phyloP scores from a whole-genome alignment of 345 rosid genomes.

The Mercurialis annua region DNA sequence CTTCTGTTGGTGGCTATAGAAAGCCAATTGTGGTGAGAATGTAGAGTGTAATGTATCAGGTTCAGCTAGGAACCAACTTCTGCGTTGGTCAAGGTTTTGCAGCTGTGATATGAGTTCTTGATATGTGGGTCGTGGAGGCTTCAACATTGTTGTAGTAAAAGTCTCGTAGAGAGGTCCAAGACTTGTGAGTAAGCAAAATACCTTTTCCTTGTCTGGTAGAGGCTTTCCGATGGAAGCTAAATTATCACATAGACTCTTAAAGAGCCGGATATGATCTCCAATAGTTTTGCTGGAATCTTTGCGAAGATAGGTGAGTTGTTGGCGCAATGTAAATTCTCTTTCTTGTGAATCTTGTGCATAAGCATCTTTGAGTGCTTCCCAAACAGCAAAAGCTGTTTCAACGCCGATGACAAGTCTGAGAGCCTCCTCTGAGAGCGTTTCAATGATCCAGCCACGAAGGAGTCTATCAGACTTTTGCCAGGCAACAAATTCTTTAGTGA shows the following conservation, averaged over 20 bases:
- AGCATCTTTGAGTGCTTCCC: not conserved
- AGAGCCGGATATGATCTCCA: not conserved
- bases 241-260: not conserved
- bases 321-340: not conserved
- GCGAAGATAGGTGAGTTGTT: not conserved
- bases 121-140: too few relatives aligned
- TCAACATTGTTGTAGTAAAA: too few relatives aligned
- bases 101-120: not conserved
- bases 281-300: not conserved
- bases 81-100: not conserved
- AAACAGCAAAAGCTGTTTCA: too few relatives aligned
- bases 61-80: not conserved
- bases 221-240: not conserved
- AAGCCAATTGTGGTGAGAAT: not conserved
- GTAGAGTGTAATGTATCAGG: not conserved
- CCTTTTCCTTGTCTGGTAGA: not conserved
- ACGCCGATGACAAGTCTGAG: too few relatives aligned
- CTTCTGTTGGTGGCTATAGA: not conserved
- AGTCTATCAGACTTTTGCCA: not conserved
- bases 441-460: too few relatives aligned
- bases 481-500: not conserved
- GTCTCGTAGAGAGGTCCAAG: too few relatives aligned
- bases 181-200: not conserved
- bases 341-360: conserved; percentile 11
- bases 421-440: too few relatives aligned